Evolutionary conservation across 768 basidiomycete species (phyloP).

Genomic region (Pilatotrama ljubarskyi): DNA sequence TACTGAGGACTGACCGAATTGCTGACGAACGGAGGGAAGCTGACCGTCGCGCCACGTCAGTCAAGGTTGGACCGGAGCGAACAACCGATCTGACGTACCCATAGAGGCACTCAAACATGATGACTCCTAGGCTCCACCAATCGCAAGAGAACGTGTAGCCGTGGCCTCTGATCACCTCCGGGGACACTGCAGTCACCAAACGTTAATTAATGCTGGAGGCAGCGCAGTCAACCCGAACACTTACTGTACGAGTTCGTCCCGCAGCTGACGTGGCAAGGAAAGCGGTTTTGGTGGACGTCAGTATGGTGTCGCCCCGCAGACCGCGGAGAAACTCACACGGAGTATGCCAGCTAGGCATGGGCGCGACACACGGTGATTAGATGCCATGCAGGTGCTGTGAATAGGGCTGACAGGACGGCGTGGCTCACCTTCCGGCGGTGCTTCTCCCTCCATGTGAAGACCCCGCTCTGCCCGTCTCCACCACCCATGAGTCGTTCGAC

Average conservation of each 20-base stretch:
- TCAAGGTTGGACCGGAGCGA: constrained; percentile 1
- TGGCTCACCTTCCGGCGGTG: constrained; percentile 78
- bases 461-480: constrained; percentile 74
- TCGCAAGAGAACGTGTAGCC: constrained; percentile 95
- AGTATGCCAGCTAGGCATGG: constrained; percentile 70
- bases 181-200: constrained; percentile 61
- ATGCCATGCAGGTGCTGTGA: constrained; percentile 5
- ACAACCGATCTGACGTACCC: constrained; percentile 52
- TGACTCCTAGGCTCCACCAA: constrained; percentile 98
- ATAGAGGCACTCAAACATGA: constrained; percentile 95
- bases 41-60: constrained; percentile 21
- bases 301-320: constrained; percentile 19
- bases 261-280: constrained; percentile 48
- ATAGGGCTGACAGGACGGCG: constrained; percentile 17
- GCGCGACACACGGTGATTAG: constrained; percentile 23
- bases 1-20: constrained; percentile 64
- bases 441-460: constrained; percentile 96
- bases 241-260: constrained; percentile 86
- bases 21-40: constrained; percentile 93
- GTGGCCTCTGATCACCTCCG: constrained; percentile 86
- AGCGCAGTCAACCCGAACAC: constrained; percentile 26
- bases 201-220: not conserved
- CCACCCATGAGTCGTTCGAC: constrained; percentile 84
- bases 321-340: constrained; percentile 59
- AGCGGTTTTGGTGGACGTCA: constrained; percentile 25